Percentiles rank a stretch among this genome's conserved stretches.
Conservation (phyloP, 2,329 filamentous ascomycete genomes). For the Epichloe bromicola region DNA sequence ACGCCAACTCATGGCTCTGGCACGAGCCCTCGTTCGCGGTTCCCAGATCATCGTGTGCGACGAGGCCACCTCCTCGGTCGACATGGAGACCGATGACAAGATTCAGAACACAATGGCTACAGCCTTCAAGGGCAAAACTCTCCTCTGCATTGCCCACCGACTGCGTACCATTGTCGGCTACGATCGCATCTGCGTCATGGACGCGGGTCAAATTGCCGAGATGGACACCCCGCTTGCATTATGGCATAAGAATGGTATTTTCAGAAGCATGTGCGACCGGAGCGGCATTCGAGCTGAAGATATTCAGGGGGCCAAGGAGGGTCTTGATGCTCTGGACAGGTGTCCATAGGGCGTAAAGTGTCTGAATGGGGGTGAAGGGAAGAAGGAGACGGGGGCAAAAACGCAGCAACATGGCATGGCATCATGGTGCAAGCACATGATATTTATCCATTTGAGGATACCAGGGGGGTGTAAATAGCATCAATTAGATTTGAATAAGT, state of each 20-base stretch:
- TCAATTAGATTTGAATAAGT: too few relatives aligned
- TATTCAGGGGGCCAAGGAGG: constrained; percentile 31
- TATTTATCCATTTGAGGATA: too few relatives aligned
- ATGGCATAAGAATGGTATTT: constrained; percentile 66
- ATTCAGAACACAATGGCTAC: constrained; percentile 81
- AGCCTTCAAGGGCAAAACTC: constrained; percentile 74
- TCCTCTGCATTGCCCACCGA: constrained; percentile 86
- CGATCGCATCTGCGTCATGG: constrained; percentile 95
- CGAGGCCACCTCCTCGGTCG: constrained; percentile 84
- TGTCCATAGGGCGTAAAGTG: not conserved
- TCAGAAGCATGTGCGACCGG: constrained; percentile 78
- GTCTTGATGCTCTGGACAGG: constrained; percentile 13
- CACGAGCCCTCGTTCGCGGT: constrained; percentile 74
- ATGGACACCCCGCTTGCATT: constrained; percentile 63
- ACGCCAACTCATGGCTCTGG: constrained; percentile 88
- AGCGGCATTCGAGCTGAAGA: constrained; percentile 58
- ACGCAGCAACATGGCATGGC: too few relatives aligned
- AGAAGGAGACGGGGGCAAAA: not conserved
- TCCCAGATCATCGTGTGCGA: constrained; percentile 93
- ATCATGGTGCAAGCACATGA: too few relatives aligned
- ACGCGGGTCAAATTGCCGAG: constrained; percentile 75
- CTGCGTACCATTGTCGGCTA: constrained; percentile 88
- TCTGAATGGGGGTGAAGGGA: not conserved
- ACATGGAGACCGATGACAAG: constrained; percentile 94
- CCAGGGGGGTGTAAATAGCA: too few relatives aligned